Conservation (phyloP, 148 eudicot genomes). For the Polygonum aviculare region DNA sequence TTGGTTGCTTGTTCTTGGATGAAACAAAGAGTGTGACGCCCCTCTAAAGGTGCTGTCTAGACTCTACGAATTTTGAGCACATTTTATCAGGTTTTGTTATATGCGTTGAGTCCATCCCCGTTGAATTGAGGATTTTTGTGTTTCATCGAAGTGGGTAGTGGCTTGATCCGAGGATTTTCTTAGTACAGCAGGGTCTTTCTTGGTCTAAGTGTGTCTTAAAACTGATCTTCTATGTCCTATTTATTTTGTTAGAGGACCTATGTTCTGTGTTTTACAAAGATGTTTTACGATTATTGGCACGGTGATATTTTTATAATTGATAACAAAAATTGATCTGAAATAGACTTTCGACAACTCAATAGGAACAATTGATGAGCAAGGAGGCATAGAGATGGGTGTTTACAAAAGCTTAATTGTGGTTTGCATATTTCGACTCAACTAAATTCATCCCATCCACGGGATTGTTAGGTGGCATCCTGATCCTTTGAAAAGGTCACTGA, state of each 20-base stretch:
- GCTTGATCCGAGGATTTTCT: neutral
- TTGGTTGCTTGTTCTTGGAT: conserved; percentile 79
- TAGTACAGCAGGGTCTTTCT: neutral
- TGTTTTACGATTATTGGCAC: too few relatives aligned
- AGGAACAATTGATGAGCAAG: too few relatives aligned
- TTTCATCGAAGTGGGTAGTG: neutral
- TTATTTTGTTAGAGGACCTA: neutral
- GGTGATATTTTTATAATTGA: too few relatives aligned
- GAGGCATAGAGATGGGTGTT: too few relatives aligned
- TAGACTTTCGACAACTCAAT: too few relatives aligned
- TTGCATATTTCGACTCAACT: too few relatives aligned
- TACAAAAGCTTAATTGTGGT: too few relatives aligned
- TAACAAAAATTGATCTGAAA: too few relatives aligned
- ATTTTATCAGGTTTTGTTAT: neutral
- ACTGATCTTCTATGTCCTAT: neutral
- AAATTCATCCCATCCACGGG: too few relatives aligned
- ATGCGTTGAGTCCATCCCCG: neutral
- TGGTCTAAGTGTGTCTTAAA: neutral
- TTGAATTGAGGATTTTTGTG: neutral
- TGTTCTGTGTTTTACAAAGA: neutral
- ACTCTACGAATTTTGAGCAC: neutral
- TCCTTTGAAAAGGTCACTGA: too few relatives aligned
- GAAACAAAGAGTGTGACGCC: conserved; percentile 52
- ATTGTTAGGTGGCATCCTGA: too few relatives aligned
- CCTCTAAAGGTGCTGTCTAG: conserved; percentile 5